Percentiles rank a stretch among this genome's conserved stretches.
Evolutionary conservation across 768 basidiomycete species (phyloP).

Genomic region (Trichaptum fuscoviolaceum): DNA sequence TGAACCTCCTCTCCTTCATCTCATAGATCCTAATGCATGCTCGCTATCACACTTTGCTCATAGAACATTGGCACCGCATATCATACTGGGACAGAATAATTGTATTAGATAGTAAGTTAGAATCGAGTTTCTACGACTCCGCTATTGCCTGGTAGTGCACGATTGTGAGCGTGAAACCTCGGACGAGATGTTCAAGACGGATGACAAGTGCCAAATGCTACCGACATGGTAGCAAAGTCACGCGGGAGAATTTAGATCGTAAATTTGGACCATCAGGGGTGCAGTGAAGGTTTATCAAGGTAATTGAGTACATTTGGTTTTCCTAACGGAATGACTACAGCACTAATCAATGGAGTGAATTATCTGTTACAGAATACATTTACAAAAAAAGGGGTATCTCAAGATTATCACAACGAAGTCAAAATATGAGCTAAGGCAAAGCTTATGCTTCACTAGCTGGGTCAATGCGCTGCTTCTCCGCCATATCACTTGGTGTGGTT

Average conservation of each 20-base stretch:
- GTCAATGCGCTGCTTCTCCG: neutral
- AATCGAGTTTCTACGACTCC: neutral
- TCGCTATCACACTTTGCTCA: neutral
- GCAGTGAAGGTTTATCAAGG: too few relatives aligned
- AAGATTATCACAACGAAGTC: neutral
- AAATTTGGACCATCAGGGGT: too few relatives aligned
- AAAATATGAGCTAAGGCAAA: neutral
- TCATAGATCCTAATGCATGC: neutral
- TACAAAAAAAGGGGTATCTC: neutral
- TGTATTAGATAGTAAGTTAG: neutral
- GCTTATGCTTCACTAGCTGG: neutral
- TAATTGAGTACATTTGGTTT: neutral
- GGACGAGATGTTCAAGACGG: too few relatives aligned
- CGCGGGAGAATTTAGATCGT: too few relatives aligned
- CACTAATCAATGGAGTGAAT: neutral
- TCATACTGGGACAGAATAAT: neutral
- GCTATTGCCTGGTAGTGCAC: neutral
- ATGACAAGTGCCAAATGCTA: too few relatives aligned
- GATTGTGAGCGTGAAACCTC: neutral
- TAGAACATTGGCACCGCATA: neutral
- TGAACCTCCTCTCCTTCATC: conserved; percentile 10
- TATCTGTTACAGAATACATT: neutral
- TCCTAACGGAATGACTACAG: neutral
- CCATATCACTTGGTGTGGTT: neutral
- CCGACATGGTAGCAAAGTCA: neutral